Conservation (phyloP, 2,329 filamentous ascomycete genomes). For the Pseudocercospora eumusae region DNA sequence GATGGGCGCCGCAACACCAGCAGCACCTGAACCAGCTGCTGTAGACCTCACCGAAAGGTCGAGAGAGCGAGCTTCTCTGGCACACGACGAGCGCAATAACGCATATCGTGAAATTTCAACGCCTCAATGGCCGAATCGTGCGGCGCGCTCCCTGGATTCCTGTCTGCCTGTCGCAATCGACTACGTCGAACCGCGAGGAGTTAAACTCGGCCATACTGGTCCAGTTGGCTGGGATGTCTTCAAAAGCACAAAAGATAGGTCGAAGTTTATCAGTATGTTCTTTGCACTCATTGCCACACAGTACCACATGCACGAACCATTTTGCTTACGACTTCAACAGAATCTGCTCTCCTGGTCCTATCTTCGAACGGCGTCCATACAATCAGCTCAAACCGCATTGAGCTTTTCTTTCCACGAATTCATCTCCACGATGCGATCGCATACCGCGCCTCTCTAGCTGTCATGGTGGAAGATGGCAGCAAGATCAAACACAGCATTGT, state of each 20-base stretch:
- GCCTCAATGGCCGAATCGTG: neutral
- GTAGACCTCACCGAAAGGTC: neutral
- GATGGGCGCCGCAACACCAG: neutral
- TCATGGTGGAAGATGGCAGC: conserved; percentile 15
- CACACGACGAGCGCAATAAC: neutral
- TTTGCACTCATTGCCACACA: neutral
- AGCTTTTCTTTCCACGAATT: conserved; percentile 19
- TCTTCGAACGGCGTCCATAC: conserved; percentile 21
- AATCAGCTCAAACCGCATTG: conserved; percentile 11
- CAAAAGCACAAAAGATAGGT: conserved; percentile 18
- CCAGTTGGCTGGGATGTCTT: conserved; percentile 21
- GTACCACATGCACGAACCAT: neutral
- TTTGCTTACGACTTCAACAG: conserved; percentile 15
- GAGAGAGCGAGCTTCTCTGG: neutral
- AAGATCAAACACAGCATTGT: conserved; percentile 11
- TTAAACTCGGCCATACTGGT: neutral
- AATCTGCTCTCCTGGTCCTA: conserved; percentile 21
- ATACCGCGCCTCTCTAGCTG: conserved; percentile 19
- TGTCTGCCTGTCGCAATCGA: conserved; percentile 10
- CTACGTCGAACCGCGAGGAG: neutral
- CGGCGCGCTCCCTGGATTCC: conserved; percentile 3
- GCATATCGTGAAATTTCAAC: neutral
- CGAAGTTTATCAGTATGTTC: conserved; percentile 26
- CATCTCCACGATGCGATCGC: conserved; percentile 6
- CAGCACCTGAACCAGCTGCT: neutral